These are phyloP conservation scores for Dendrobium chrysotoxum DNA, from an alignment of 106 monocot species.

Conservation along the genomic window DNA sequence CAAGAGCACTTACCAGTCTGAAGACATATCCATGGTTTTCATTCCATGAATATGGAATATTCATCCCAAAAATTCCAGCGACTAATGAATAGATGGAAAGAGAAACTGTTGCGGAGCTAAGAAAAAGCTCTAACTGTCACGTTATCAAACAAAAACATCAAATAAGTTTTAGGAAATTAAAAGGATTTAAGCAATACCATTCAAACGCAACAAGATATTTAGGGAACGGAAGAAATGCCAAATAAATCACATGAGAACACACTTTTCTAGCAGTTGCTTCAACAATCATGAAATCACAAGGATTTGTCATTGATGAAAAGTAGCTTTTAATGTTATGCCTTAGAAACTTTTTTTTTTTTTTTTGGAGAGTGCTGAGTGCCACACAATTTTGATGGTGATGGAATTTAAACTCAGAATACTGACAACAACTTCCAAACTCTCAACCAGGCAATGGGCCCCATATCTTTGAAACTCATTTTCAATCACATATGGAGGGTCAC, in stretches of 20 bases:
- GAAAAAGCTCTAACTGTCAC: constrained; percentile 79
- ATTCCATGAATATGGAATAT: constrained; percentile 94
- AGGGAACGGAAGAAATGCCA: not conserved
- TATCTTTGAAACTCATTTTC: too few species aligned
- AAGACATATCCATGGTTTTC: constrained; percentile 53
- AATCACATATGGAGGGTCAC: too few species aligned
- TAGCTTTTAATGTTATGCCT: too few species aligned
- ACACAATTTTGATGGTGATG: too few species aligned
- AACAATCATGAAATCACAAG: too few species aligned
- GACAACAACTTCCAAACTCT: too few species aligned
- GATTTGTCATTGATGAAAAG: too few species aligned
- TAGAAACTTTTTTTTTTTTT: too few species aligned
- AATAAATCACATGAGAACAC: not conserved
- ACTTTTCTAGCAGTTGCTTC: too few species aligned
- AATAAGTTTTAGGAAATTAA: not conserved
- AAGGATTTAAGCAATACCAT: not conserved
- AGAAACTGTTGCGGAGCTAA: constrained; percentile 77
- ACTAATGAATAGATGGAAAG: constrained; percentile 80
- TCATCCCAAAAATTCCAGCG: constrained; percentile 97
- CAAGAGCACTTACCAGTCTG: constrained; percentile 38
- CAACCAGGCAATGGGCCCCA: too few species aligned
- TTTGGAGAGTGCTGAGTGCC: too few species aligned
- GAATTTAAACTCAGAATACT: too few species aligned
- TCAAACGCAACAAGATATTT: not conserved
- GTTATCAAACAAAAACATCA: not conserved